Evolutionary conservation across 441 rosid species (phyloP), one percentile per base, ranked within the genome.

Genomic region (Hura crepitans): DNA sequence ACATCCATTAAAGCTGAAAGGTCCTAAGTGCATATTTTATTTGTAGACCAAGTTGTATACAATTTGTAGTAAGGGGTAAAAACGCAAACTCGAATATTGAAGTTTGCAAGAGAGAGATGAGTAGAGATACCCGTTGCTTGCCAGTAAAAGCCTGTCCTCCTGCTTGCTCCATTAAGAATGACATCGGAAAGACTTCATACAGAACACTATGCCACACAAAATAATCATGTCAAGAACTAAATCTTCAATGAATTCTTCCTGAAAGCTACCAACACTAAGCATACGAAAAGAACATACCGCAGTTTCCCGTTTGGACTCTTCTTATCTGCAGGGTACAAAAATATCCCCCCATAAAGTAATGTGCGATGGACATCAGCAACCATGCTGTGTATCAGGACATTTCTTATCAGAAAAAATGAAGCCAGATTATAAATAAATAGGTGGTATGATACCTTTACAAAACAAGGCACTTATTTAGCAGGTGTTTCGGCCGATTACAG

Each of bases 351-450:
- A 72, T 90, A 95, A 4, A 95, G 97, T 72, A 95, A 79, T 2
- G 97, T 95, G 65, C 97, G 96, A 79, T 92, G 99, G 71, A 95
- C 97, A 81, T 95, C 97, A 0, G 99, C 97, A 56, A 94, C 99
- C 99, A 94, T 94, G 83, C 97, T 92, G 85, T 64, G 56, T 53
- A 57, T 54, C 51, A 70, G 37, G 30, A 69, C 28, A 62, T 42
- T 55, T 64, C 46, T n/a, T 23, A 68, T 69, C 74, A 66, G 8
- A 74, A 75, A 62, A n/a, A 27, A 67, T 1, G 53, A 25, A 62
- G 18, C 14, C 51, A 66, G 30, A 43, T 62, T 42, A 20, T 2
- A 17, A 66, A 6, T 12, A 65, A 33, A 67, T 46, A 28, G 30
- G 15, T 5, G 27, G 28, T n/a, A 25, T 53, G 18, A 15, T 17